A percentile compares a stretch with the other conserved stretches of the same genome.
Evolutionary conservation across 1,139 yeast genomes (phyloP).

Genomic region (Taiozyma onychis): DNA sequence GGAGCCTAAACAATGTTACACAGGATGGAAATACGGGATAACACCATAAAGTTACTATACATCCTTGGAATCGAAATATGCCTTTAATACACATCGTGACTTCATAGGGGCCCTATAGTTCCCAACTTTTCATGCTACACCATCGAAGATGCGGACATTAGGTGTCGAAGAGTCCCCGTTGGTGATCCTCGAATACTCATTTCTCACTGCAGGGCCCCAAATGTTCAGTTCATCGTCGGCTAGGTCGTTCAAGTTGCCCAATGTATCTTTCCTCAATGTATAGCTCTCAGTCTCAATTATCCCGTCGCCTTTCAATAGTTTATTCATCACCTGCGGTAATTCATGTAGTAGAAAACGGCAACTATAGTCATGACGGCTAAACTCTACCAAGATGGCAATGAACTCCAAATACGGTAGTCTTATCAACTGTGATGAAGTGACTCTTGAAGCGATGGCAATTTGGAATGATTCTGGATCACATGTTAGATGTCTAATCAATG

Average conservation of each 20-base stretch:
- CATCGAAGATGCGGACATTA: not conserved
- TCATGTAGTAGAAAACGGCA: constrained; percentile 21
- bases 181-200: constrained; percentile 20
- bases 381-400: constrained; percentile 26
- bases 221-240: constrained; percentile 21
- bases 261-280: constrained; percentile 23
- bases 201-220: constrained; percentile 27
- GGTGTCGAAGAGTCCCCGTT: constrained; percentile 14
- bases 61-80: too few species aligned
- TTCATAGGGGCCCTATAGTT: too few species aligned
- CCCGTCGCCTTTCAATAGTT: constrained; percentile 24
- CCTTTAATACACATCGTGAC: too few species aligned
- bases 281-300: constrained; percentile 28
- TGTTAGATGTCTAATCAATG: constrained; percentile 25
- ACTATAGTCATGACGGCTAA: constrained; percentile 24
- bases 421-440: constrained; percentile 22
- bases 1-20: too few species aligned
- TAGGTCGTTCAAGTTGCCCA: constrained; percentile 23
- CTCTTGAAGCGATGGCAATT: constrained; percentile 16
- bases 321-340: constrained; percentile 30
- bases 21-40: too few species aligned
- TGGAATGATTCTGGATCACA: constrained; percentile 20
- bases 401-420: constrained; percentile 30
- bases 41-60: too few species aligned
- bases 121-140: not conserved